These are phyloP conservation scores for Metarhizium brunneum DNA, from an alignment of 2,329 filamentous ascomycete species.

Conservation along the genomic window DNA sequence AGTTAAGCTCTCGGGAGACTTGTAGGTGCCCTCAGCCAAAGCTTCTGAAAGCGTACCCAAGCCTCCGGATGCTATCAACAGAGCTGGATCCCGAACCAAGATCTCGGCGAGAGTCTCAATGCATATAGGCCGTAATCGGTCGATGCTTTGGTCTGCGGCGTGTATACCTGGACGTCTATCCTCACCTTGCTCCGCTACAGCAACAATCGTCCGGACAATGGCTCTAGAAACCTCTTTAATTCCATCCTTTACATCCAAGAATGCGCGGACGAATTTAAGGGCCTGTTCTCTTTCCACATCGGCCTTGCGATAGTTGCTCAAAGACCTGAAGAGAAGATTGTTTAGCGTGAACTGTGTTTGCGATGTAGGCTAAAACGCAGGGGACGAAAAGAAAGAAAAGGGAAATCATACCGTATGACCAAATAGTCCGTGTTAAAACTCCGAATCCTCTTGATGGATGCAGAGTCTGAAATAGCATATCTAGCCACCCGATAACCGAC, in stretches of 20 bases:
- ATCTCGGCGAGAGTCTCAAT: conserved; percentile 91
- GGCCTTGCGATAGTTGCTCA: conserved; percentile 95
- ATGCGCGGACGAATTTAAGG: conserved; percentile 89
- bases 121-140: conserved; percentile 81
- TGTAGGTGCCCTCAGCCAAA: conserved; percentile 82
- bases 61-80: conserved; percentile 76
- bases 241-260: conserved; percentile 90
- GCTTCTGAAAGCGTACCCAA: conserved; percentile 85
- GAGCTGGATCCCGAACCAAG: conserved; percentile 71
- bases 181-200: conserved; percentile 80
- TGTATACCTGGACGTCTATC: conserved; percentile 75
- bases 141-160: conserved; percentile 60
- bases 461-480: conserved; percentile 87
- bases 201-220: conserved; percentile 80
- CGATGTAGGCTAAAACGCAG: background rate
- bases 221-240: conserved; percentile 79
- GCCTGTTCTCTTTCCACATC: conserved; percentile 95
- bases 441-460: conserved; percentile 81
- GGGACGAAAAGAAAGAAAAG: background rate
- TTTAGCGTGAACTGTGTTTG: background rate
- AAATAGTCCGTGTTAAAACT: conserved; percentile 84
- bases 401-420: conserved; percentile 49
- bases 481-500: conserved; percentile 89
- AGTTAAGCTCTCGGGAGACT: conserved; percentile 81
- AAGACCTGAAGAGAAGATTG: conserved; percentile 41